Evolutionary conservation across 2,329 filamentous ascomycete species (phyloP).

Genomic region (Lasiodiplodia hormozganensis): DNA sequence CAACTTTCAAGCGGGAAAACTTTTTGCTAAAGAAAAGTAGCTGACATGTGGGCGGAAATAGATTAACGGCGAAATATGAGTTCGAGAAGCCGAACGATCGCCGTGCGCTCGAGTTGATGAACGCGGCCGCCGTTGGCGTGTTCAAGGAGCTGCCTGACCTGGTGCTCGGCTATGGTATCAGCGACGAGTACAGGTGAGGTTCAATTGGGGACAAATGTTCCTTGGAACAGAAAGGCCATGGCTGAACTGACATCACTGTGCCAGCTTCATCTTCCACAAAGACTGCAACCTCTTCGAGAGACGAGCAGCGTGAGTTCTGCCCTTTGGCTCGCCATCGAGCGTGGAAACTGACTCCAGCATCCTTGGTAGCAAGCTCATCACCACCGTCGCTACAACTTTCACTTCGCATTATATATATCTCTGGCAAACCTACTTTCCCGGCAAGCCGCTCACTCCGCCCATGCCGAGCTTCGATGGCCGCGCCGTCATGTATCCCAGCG

Average conservation of each 20-base stretch:
- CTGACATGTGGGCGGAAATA: slow-evolving; percentile 43
- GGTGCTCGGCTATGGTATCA: slow-evolving; percentile 87
- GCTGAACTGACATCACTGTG: neutral
- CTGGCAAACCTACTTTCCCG: slow-evolving; percentile 79
- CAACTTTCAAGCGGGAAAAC: neutral
- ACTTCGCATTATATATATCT: slow-evolving; percentile 86
- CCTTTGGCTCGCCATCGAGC: too few species aligned
- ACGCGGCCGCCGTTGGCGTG: slow-evolving; percentile 84
- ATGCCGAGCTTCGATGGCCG: slow-evolving; percentile 92
- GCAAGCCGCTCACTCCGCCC: slow-evolving; percentile 72
- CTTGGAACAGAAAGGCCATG: neutral
- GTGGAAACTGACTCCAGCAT: too few species aligned
- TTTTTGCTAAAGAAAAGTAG: neutral
- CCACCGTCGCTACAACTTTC: slow-evolving; percentile 90
- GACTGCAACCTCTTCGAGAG: slow-evolving; percentile 83
- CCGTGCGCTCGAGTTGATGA: slow-evolving; percentile 91
- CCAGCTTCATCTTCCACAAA: slow-evolving; percentile 88
- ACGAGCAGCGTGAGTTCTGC: slow-evolving; percentile 68
- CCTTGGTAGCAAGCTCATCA: slow-evolving; percentile 77
- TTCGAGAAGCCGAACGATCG: slow-evolving; percentile 94
- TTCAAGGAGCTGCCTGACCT: slow-evolving; percentile 85
- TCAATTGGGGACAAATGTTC: too few species aligned
- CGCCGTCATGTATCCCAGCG: slow-evolving; percentile 86
- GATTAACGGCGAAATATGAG: slow-evolving; percentile 79
- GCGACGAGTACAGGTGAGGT: slow-evolving; percentile 80